These are phyloP conservation scores for Claviceps fusiformis DNA, from an alignment of 2,329 filamentous ascomycete genomes.

Conservation along the genomic window DNA sequence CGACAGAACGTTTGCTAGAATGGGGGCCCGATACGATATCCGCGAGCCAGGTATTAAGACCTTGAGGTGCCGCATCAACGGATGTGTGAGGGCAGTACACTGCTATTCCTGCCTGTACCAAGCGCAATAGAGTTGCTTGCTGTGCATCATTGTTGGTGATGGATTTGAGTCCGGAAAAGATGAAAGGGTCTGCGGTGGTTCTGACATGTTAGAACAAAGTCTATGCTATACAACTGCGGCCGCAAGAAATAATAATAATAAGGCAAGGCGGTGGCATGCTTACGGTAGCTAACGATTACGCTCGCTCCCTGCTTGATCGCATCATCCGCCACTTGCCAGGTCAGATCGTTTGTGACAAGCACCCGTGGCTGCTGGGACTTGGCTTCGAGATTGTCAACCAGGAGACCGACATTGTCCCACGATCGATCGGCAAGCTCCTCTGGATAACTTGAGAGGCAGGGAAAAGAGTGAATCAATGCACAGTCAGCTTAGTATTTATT, in stretches of 20 bases:
- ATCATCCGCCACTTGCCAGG: slow-evolving; percentile 76
- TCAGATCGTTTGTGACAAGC: slow-evolving; percentile 73
- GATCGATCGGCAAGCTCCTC: slow-evolving; percentile 76
- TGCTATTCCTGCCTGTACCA: slow-evolving; percentile 77
- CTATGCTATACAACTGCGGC: not conserved
- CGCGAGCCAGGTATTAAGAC: slow-evolving; percentile 89
- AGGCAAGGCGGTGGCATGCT: slow-evolving; percentile 4
- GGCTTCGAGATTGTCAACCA: slow-evolving; percentile 34
- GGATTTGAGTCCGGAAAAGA: slow-evolving; percentile 85
- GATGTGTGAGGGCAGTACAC: slow-evolving; percentile 96
- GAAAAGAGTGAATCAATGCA: not conserved
- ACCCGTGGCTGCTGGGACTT: slow-evolving; percentile 23
- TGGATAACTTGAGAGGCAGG: slow-evolving; percentile 53
- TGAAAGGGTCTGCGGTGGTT: slow-evolving; percentile 63
- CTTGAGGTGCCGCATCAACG: slow-evolving; percentile 71
- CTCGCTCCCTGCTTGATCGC: slow-evolving; percentile 65
- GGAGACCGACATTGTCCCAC: slow-evolving; percentile 93
- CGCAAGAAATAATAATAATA: slow-evolving; percentile 2
- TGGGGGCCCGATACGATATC: slow-evolving; percentile 57
- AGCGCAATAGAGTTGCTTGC: slow-evolving; percentile 68
- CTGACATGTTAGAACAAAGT: not conserved
- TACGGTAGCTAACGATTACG: slow-evolving; percentile 81
- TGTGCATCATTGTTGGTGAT: slow-evolving; percentile 75
- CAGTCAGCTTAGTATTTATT: not conserved
- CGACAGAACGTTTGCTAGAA: slow-evolving; percentile 26